Base-by-base conservation (phyloP, 768 basidiomycete genomes). In the Pisolithus sp. region DNA sequence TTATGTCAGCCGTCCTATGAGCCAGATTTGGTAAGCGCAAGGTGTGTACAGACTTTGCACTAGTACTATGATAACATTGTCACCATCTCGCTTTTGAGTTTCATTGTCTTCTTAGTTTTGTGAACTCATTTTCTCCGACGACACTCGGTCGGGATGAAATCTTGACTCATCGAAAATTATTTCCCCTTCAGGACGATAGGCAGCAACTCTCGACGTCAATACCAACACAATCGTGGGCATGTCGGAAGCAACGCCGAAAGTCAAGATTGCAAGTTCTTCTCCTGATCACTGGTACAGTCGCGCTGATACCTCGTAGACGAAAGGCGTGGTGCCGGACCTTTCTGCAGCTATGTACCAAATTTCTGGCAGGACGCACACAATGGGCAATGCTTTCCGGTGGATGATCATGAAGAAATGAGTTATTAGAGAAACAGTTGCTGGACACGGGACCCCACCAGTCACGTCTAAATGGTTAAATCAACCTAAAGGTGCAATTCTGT, bases 341-440 rank as follows among this genome's bases (percentile, higher is more conserved):
- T 89, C 90, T 17, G 82, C 89, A 6, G 93, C 89, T 6, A 97
- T 95, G 2, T 99, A 85, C 71, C 89, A 89, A 65, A 86, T 98
- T 43, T 76, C 85, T 64, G 86, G 97, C 62, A 96, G 98, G 72
- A 86, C 91, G 2, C 95, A 99, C 69, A 98, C 95, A 1, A 81
- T 98, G 24, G 96, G 96, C 5, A 99, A 99, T 60, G 80, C 92
- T 0, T 75, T 98, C 37, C 73, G 95, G 34, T 99, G 93, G 93
- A 98, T 98, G 86, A 66, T 98, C 53, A 98, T 98, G 95, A 96
- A 97, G 74, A 95, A 99, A 95, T 98, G 59, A 50, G 85, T 62
- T 13, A 31, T 30, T 18, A 18, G 48, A 24, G 54, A 46, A 45
- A 50, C 7, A 17, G 3, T 28, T 45, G 46, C 12, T 8, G 23